A percentile compares a stretch with the other conserved stretches of the same genome.
Conservation (phyloP, 2,329 filamentous ascomycete species). For the Fusarium sp. region DNA sequence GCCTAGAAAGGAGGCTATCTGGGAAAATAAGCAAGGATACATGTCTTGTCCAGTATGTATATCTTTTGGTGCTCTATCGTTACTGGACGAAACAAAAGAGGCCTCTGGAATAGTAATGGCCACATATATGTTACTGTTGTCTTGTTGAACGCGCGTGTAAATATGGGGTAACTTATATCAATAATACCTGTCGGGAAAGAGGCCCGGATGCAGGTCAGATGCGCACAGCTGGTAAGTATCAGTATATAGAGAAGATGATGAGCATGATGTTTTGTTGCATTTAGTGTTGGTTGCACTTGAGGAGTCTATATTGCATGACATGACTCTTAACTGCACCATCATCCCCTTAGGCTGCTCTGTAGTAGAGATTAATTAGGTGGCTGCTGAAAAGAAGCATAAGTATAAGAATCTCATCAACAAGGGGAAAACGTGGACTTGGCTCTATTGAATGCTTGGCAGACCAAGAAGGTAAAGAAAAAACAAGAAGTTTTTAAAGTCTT, state of each 20-base stretch:
- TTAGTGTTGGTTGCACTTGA: neutral
- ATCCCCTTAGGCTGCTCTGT: neutral
- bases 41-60: neutral
- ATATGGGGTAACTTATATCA: conserved; percentile 20
- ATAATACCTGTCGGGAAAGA: neutral
- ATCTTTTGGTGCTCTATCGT: neutral
- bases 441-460: conserved; percentile 9
- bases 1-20: neutral
- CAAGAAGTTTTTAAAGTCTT: conserved; percentile 11
- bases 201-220: conserved; percentile 22
- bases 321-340: neutral
- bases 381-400: conserved; percentile 25
- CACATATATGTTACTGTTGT: conserved; percentile 5
- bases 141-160: conserved; percentile 9
- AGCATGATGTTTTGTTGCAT: neutral
- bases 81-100: conserved; percentile 5
- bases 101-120: conserved; percentile 5
- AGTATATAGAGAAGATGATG: neutral
- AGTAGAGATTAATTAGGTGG: neutral
- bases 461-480: conserved; percentile 4
- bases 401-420: conserved; percentile 15
- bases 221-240: neutral
- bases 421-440: conserved; percentile 40
- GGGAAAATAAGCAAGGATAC: neutral
- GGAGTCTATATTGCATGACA: neutral